Evolutionary conservation across 306 rosid species (phyloP).

Genomic region (Cucurbita moschata): DNA sequence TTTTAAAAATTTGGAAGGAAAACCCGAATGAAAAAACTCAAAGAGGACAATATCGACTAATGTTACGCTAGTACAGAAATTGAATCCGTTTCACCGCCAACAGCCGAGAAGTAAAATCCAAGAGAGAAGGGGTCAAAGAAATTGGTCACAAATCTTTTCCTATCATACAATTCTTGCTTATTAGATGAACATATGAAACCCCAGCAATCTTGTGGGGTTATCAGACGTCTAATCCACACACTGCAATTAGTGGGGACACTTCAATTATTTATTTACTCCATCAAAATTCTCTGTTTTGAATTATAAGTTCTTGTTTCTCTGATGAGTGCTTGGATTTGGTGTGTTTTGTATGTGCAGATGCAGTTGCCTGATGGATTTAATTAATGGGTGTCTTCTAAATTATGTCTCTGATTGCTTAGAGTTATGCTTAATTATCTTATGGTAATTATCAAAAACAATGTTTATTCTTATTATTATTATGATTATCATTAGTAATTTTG

Average conservation of each 20-base stretch:
- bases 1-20: no score
- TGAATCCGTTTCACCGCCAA: not conserved
- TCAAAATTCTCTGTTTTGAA: not conserved
- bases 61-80: not conserved
- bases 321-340: not conserved
- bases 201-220: not conserved
- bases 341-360: not conserved
- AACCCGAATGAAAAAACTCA: no score
- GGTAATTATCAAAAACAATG: not conserved
- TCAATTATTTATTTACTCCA: not conserved
- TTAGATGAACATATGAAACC: constrained; percentile 14
- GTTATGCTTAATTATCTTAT: not conserved
- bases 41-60: no score
- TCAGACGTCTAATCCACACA: not conserved
- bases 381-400: not conserved
- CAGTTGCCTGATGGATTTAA: not conserved
- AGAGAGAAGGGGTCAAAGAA: not conserved
- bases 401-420: not conserved
- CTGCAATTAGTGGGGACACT: not conserved
- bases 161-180: constrained; percentile 9
- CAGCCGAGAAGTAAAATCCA: not conserved
- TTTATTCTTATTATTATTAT: not conserved
- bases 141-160: not conserved
- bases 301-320: not conserved
- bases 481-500: not conserved